phyloP scores from a whole-genome alignment of 78 protist genomes.

The Isochrysis galbana region DNA sequence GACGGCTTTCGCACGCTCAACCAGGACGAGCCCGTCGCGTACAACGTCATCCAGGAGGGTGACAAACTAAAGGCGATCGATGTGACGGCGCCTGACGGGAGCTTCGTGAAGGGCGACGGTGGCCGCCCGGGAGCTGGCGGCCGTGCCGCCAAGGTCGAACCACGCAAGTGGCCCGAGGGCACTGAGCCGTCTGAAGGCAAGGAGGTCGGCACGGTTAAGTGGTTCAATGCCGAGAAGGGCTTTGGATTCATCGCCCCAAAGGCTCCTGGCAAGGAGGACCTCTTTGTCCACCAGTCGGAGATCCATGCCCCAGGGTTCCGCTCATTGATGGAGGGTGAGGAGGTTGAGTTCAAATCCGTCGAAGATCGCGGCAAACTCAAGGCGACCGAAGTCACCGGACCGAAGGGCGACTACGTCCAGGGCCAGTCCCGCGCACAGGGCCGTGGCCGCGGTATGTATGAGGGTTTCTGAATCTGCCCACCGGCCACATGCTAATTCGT shows the following conservation, averaged over 20 bases:
- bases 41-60: neutral
- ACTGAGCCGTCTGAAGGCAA: neutral
- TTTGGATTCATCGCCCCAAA: constrained; percentile 33
- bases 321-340: constrained; percentile 25
- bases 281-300: constrained; percentile 34
- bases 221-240: constrained; percentile 30
- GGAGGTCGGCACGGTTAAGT: neutral
- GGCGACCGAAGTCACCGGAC: constrained; percentile 33
- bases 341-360: neutral
- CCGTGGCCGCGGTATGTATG: neutral
- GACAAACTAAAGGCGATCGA: neutral
- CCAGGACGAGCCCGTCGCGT: neutral
- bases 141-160: neutral
- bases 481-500: too few species aligned
- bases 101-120: neutral
- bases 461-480: too few species aligned
- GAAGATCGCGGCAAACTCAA: neutral
- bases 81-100: neutral
- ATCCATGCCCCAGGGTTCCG: constrained; percentile 31
- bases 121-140: neutral
- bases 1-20: constrained; percentile 25
- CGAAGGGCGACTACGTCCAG: neutral
- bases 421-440: neutral
- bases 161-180: neutral
- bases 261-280: constrained; percentile 22